These are phyloP conservation scores for Phoma herbarum DNA, from an alignment of 2,329 filamentous ascomycete genomes.

Conservation along the genomic window DNA sequence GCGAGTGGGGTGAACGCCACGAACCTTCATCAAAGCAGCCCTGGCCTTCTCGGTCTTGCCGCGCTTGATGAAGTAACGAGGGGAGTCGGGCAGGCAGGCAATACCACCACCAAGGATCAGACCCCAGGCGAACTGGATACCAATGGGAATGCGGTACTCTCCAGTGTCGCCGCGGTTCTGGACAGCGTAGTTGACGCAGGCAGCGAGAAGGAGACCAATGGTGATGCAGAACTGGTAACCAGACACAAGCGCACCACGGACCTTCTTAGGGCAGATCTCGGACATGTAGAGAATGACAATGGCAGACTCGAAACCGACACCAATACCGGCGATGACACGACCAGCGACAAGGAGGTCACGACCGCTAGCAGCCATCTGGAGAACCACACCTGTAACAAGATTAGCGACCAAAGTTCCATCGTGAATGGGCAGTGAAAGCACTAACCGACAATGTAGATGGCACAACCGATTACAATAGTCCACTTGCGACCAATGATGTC, in stretches of 20 bases:
- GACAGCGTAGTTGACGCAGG: slow-evolving; percentile 70
- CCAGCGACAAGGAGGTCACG: slow-evolving; percentile 32
- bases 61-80: slow-evolving; percentile 56
- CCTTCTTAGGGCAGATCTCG: slow-evolving; percentile 74
- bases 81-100: slow-evolving; percentile 42
- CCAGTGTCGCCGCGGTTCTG: slow-evolving; percentile 61
- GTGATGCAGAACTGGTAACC: slow-evolving; percentile 74
- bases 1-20: slow-evolving; percentile 51
- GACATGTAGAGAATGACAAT: slow-evolving; percentile 71
- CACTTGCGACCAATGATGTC: slow-evolving; percentile 74
- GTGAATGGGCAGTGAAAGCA: slow-evolving; percentile 24
- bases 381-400: slow-evolving; percentile 12
- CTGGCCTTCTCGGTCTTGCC: slow-evolving; percentile 69
- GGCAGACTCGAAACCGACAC: slow-evolving; percentile 43
- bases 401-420: slow-evolving; percentile 25
- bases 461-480: slow-evolving; percentile 54
- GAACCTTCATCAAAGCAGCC: slow-evolving; percentile 65
- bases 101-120: slow-evolving; percentile 65
- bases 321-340: slow-evolving; percentile 42
- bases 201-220: slow-evolving; percentile 70
- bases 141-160: slow-evolving; percentile 77
- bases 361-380: slow-evolving; percentile 20
- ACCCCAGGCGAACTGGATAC: slow-evolving; percentile 75
- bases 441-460: slow-evolving; percentile 40
- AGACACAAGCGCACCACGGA: slow-evolving; percentile 72